These are phyloP conservation scores for Asterionellopsis glacialis DNA, from an alignment of 108 stramenopile genomes.

Conservation along the genomic window DNA sequence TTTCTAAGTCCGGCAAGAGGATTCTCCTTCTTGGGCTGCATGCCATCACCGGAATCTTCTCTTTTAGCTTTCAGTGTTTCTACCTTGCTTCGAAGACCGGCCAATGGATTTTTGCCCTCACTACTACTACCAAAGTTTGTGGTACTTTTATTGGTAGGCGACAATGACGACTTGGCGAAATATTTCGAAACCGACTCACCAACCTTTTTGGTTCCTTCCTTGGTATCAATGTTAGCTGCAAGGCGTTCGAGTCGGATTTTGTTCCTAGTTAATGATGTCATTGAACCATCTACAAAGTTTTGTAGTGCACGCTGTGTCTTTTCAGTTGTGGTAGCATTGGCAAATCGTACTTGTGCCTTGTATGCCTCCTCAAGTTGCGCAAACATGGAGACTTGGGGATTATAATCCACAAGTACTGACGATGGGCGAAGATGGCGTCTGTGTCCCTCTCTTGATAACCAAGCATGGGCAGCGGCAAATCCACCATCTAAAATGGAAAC, in stretches of 20 bases:
- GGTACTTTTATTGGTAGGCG: not conserved
- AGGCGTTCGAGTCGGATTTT: constrained; percentile 36
- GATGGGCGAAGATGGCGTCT: constrained; percentile 31
- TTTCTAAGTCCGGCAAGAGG: too few relatives aligned
- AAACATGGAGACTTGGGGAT: constrained; percentile 64
- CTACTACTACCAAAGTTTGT: constrained; percentile 11
- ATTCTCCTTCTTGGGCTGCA: too few relatives aligned
- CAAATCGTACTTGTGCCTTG: constrained; percentile 46
- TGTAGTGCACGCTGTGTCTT: constrained; percentile 66
- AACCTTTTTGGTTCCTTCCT: constrained; percentile 25
- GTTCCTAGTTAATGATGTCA: constrained; percentile 59
- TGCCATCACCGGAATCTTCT: too few relatives aligned
- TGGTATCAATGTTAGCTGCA: constrained; percentile 26
- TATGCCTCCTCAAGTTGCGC: constrained; percentile 65
- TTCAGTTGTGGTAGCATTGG: constrained; percentile 50
- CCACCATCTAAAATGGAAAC: constrained; percentile 90
- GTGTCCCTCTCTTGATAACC: constrained; percentile 57
- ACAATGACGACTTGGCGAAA: not conserved
- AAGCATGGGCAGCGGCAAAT: constrained; percentile 83
- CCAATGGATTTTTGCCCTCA: constrained; percentile 13
- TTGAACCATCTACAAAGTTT: constrained; percentile 70
- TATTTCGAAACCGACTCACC: constrained; percentile 32
- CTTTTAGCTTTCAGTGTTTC: not conserved
- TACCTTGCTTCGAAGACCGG: constrained; percentile 10
- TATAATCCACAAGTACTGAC: constrained; percentile 65